A percentile compares a stretch with the other conserved stretches of the same genome.
Conservation (phyloP, 768 basidiomycete genomes). For the Panellus pusillus region DNA sequence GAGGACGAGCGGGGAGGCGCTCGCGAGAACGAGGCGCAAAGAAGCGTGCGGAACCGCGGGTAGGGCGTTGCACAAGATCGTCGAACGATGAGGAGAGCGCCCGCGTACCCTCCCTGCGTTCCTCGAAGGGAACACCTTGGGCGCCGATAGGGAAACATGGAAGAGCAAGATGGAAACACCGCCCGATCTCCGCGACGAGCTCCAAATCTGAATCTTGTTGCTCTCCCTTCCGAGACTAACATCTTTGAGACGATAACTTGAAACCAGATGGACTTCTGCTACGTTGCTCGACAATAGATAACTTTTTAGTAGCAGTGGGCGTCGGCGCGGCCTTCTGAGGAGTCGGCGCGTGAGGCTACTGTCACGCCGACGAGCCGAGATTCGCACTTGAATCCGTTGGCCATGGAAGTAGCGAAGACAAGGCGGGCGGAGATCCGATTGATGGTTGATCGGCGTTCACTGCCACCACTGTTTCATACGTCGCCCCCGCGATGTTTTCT, state of each 20-base stretch:
- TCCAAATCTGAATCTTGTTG: conserved; percentile 44
- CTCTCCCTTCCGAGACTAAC: conserved; percentile 36
- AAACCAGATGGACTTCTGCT: conserved; percentile 59
- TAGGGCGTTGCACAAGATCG: conserved; percentile 12
- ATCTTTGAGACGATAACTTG: conserved; percentile 45
- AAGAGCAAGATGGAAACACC: conserved; percentile 18
- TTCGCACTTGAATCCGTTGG: too few relatives aligned
- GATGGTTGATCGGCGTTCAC: too few relatives aligned
- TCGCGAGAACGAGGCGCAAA: conserved; percentile 57
- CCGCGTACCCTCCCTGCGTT: conserved; percentile 15
- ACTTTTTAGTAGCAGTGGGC: too few relatives aligned
- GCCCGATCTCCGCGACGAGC: conserved; percentile 60
- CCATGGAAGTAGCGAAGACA: too few relatives aligned
- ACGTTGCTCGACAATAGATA: conserved; percentile 60
- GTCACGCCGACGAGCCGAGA: too few relatives aligned
- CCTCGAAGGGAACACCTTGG: conserved; percentile 19
- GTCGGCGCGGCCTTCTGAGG: too few relatives aligned
- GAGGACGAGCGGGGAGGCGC: conserved; percentile 53
- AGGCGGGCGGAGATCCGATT: too few relatives aligned
- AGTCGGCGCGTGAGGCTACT: too few relatives aligned
- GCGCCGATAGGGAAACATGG: conserved; percentile 22
- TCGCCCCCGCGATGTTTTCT: too few relatives aligned
- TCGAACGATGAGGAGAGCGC: conserved; percentile 14
- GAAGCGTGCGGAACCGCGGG: background rate
- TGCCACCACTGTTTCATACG: too few relatives aligned